Percentiles rank a stretch among this genome's conserved stretches.
These are phyloP conservation scores for Myochromella boudieri DNA, from an alignment of 768 basidiomycete genomes.

Conservation along the genomic window DNA sequence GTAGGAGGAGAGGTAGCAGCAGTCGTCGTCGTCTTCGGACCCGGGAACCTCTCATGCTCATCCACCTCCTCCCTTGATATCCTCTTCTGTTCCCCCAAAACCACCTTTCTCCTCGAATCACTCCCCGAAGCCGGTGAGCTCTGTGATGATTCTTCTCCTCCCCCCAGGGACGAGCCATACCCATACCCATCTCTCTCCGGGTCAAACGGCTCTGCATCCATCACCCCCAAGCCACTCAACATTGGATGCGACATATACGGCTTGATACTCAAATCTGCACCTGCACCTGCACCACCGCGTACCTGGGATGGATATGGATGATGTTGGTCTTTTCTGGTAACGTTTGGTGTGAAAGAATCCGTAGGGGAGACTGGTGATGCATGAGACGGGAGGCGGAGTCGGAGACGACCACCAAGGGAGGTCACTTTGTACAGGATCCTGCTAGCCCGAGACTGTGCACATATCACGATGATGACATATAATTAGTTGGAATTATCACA, in stretches of 20 bases:
- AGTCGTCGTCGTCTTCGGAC: neutral
- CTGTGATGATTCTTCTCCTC: neutral
- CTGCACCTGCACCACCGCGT: constrained; percentile 3
- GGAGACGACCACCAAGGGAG: constrained; percentile 33
- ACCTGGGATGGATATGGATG: constrained; percentile 26
- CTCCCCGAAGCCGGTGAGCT: neutral
- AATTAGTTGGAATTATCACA: neutral
- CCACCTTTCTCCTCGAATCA: neutral
- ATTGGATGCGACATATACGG: constrained; percentile 49
- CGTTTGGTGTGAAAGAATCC: neutral
- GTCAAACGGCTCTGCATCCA: constrained; percentile 17
- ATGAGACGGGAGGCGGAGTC: constrained; percentile 22
- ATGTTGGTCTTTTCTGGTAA: neutral
- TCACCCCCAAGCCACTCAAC: constrained; percentile 27
- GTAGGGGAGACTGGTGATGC: neutral
- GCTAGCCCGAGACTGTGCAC: constrained; percentile 28
- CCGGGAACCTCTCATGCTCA: too few species aligned
- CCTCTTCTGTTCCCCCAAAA: too few species aligned
- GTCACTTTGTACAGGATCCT: constrained; percentile 40
- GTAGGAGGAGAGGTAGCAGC: neutral
- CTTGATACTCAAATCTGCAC: constrained; percentile 21
- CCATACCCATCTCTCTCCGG: constrained; percentile 24
- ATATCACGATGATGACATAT: neutral
- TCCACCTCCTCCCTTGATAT: too few species aligned
- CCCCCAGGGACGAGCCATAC: constrained; percentile 1